Base-by-base conservation (phyloP, 176 grass and related monocot genomes). In the Cenchrus fungigraminus region DNA sequence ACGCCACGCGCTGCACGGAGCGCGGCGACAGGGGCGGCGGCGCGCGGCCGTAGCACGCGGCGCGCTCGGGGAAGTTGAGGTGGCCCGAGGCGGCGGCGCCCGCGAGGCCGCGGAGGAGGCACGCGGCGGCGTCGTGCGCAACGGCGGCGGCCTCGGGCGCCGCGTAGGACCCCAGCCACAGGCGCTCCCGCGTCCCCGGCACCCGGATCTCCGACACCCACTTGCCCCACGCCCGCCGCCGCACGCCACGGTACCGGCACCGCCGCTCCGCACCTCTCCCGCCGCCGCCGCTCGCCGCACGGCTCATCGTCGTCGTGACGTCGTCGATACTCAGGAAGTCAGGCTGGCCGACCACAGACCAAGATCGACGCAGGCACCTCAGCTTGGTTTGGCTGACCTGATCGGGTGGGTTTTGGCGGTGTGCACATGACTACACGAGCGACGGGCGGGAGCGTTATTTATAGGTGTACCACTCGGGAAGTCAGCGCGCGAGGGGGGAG, bases 191-290 rank as follows among this genome's bases (percentile, higher is more conserved):
- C 20, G 96, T 92, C 57, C 91, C 93, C 0, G 96, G 93, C 46
- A 98, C 96, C 3, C 96, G 85, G 46, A 98, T 98, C 89, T 98
- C 96, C 45, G 96, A 98, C 77, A 98, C 93, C 96, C 96, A 98
- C 85, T 98, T 98, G 2, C 96, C 93, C 96, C 96, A 98, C 45
- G 72, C 72, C 80, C 96, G 83, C 65, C 73, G 91, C 53, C 96
- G 87, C 55, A 93, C 96, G 83, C 93, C 95, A 53, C 76, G 90
- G 89, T 94, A 95, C 85, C 44, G 81, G 50, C 79, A 42, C 78
- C 74, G 56, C 44, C 58, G 54, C 22, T 29, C 34, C 20, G 22
- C 51, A 2, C 44, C 16, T 6, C 34, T 44, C 3, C 53, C 68
- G 19, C 29, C 60, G 15, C 79, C 14, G 58, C 55, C 56, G 59